These are phyloP conservation scores for Pichia sp. DNA, from an alignment of 1,139 yeast species.

Conservation along the genomic window DNA sequence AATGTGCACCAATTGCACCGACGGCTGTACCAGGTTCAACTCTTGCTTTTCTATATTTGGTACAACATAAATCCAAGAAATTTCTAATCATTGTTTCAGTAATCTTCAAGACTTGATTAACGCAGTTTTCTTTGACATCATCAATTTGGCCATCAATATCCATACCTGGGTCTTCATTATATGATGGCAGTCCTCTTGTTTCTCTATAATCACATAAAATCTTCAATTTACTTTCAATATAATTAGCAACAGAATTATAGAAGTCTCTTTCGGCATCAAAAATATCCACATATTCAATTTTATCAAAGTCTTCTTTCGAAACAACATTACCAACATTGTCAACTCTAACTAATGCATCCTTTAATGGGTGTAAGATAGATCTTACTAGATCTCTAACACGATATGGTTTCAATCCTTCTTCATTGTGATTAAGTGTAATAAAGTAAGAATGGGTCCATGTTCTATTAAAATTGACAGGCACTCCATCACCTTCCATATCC, in stretches of 20 bases:
- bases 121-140: constrained; percentile 39
- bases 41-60: constrained; percentile 80
- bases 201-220: constrained; percentile 53
- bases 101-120: constrained; percentile 70
- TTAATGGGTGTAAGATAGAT: constrained; percentile 54
- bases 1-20: constrained; percentile 98
- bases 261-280: constrained; percentile 81
- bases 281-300: constrained; percentile 66
- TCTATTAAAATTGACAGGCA: constrained; percentile 85
- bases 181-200: constrained; percentile 39
- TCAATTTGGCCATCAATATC: constrained; percentile 26
- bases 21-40: constrained; percentile 99
- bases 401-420: constrained; percentile 61
- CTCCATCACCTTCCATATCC: constrained; percentile 99
- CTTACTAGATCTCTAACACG: constrained; percentile 55
- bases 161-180: constrained; percentile 39
- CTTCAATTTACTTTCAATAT: constrained; percentile 50
- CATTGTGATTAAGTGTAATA: constrained; percentile 55
- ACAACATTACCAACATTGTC: constrained; percentile 69
- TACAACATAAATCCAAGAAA: constrained; percentile 71
- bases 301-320: constrained; percentile 36
- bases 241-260: constrained; percentile 66
- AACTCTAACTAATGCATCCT: constrained; percentile 50
- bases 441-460: constrained; percentile 92
- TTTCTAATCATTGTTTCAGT: constrained; percentile 53